Evolutionary conservation across 2,329 filamentous ascomycete genomes (phyloP).

Genomic region (Sporothrix euskadiensis): DNA sequence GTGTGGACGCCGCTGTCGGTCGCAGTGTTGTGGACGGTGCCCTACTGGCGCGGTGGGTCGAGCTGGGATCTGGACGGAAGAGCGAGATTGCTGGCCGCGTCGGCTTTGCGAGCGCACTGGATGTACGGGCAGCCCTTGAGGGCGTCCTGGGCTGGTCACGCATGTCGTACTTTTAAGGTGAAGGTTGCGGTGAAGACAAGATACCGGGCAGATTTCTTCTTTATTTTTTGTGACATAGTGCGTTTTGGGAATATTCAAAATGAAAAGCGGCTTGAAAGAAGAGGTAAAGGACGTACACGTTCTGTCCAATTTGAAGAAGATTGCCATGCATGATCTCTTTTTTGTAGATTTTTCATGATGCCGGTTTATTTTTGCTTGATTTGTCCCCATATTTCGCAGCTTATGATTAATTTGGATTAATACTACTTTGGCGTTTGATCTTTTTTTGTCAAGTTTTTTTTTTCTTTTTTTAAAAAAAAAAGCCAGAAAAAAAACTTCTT

Average conservation of each 20-base stretch:
- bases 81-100: conserved; percentile 73
- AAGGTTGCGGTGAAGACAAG: no score
- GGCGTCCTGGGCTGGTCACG: conserved; percentile 63
- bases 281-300: no score
- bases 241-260: background rate
- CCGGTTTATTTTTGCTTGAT: no score
- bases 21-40: conserved; percentile 75
- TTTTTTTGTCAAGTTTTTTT: background rate
- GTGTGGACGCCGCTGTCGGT: conserved; percentile 59
- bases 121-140: conserved; percentile 69
- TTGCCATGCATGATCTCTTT: no score
- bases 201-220: background rate
- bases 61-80: conserved; percentile 69
- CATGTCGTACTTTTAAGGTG: conserved; percentile 29
- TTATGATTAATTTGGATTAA: background rate
- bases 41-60: conserved; percentile 72
- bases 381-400: background rate
- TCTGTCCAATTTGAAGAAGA: background rate
- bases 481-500: background rate
- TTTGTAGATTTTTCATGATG: no score
- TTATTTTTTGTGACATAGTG: background rate
- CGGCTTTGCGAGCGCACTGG: conserved; percentile 64
- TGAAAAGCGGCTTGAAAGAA: background rate
- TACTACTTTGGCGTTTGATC: no score
- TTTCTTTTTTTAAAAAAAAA: background rate